Evolutionary conservation across 2,329 filamentous ascomycete species (phyloP), one percentile per base, ranked within the genome.

Genomic region (Cladosporium sp.): DNA sequence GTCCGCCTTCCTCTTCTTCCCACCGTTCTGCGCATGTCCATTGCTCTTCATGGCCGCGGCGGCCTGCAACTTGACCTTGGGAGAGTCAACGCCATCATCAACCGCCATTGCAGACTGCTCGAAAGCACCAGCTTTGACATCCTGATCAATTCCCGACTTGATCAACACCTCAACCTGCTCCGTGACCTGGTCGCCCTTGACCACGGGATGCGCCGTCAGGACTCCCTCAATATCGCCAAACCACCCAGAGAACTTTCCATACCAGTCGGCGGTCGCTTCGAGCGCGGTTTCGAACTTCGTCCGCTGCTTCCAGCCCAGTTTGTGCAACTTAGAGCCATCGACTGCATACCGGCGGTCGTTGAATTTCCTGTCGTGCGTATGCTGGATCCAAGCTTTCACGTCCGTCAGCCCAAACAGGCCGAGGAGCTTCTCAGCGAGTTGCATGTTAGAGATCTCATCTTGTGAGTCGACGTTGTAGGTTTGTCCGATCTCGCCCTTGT

Each of bases 391-490:
- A 71, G 84, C 84, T 66, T 83, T 81, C 21, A 81, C 78, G 66
- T 84, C 79, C 7, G 80, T 77, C 65, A 90, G 83, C 23, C 82
- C 82, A 74, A 92, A 87, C 65, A 88, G 82, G 34, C 82, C 80
- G 28, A 93, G 82, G 21, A 94, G 81, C 75, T 84, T 86, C 66
- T 80, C 78, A 77, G 90, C 91, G 6, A 94, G 82, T 2, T 88
- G 83, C 21, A 90, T 80, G 75, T 93, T 93, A 69, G 89, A 91
- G 56, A 93, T 85, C 75, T 93, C 91, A 75, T 93, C 89, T 67
- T 85, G 84, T 0, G 91, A 93, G 53, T 89, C 89, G 11, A 95
- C 89, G 69, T 95, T 95, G 82, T 95, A 95, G 67, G 91, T 86
- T 72, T 93, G 89, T 1, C 91, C 91, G 36, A 91, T 81, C 58